Evolutionary conservation across 78 protist genomes (phyloP).

Genomic region (Cyanophora paradoxa): DNA sequence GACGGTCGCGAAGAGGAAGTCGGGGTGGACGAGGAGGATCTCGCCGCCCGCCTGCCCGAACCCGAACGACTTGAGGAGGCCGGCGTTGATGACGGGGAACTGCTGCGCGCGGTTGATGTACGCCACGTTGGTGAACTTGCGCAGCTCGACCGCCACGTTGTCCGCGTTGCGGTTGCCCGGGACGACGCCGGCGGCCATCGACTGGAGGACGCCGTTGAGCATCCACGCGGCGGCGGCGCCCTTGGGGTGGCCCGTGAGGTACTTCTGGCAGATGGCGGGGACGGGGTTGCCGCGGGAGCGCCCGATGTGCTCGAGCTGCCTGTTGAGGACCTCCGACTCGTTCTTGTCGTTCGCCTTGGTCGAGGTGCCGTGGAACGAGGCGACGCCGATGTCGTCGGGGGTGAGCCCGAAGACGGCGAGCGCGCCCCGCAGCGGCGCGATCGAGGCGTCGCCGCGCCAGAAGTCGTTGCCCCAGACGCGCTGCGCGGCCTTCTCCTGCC

Average conservation of each 20-base stretch:
- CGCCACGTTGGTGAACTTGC: constrained; percentile 11
- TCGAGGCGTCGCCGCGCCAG: constrained; percentile 18
- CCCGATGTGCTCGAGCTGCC: constrained; percentile 45
- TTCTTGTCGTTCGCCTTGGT: constrained; percentile 54
- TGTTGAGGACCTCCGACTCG: constrained; percentile 32
- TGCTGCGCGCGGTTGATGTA: constrained; percentile 13
- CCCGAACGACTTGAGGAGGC: constrained; percentile 51
- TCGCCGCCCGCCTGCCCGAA: constrained; percentile 67
- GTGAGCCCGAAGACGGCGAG: constrained; percentile 49
- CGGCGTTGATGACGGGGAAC: constrained; percentile 41
- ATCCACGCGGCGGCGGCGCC: constrained; percentile 68
- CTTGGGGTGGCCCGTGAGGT: constrained; percentile 58
- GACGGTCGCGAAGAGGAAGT: neutral
- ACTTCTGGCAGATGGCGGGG: constrained; percentile 42
- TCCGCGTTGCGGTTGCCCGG: constrained; percentile 73
- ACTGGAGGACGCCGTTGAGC: constrained; percentile 61
- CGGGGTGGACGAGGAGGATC: no score
- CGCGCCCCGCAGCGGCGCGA: constrained; percentile 55
- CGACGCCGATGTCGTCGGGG: constrained; percentile 49
- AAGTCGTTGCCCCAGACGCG: constrained; percentile 11
- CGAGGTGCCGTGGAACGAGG: constrained; percentile 65
- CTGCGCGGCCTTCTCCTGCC: constrained; percentile 19
- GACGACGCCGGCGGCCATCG: constrained; percentile 14
- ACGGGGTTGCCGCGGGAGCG: constrained; percentile 44
- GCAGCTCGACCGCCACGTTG: constrained; percentile 40